Percentiles rank a stretch among this genome's conserved stretches.
These are phyloP conservation scores for Ambrosia artemisiifolia DNA, from an alignment of 129 eudicot genomes.

Conservation along the genomic window DNA sequence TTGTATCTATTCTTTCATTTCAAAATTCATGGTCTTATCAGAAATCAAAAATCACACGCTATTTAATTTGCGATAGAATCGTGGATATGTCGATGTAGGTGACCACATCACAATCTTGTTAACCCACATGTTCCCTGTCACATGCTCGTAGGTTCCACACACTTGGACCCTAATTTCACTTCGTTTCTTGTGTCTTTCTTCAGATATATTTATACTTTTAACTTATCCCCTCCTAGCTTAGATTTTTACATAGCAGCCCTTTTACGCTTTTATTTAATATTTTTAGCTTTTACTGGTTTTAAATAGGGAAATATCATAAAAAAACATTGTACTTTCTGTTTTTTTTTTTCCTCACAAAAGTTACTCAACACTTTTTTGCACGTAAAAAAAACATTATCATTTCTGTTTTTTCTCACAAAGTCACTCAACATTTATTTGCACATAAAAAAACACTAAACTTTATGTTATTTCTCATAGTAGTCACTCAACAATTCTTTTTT, in stretches of 20 bases:
- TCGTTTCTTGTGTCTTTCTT: not conserved
- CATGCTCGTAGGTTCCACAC: slow-evolving; percentile 5
- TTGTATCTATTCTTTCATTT: not conserved
- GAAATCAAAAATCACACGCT: not conserved
- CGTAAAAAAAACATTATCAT: too few species aligned
- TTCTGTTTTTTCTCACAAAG: too few species aligned
- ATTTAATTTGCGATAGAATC: not conserved
- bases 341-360: too few species aligned
- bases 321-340: too few species aligned
- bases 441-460: too few species aligned
- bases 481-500: too few species aligned
- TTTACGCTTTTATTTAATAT: not conserved
- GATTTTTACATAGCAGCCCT: too few species aligned
- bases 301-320: too few species aligned
- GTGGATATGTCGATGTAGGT: not conserved
- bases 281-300: not conserved
- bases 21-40: not conserved
- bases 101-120: not conserved
- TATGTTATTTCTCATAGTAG: too few species aligned
- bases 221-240: not conserved
- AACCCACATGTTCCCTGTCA: not conserved
- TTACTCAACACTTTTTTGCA: too few species aligned
- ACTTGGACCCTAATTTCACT: not conserved
- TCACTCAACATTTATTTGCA: too few species aligned
- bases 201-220: not conserved